Evolutionary conservation across 1,284 basidiomycete genomes (phyloP).

Genomic region (Boletellus deceptivus): DNA sequence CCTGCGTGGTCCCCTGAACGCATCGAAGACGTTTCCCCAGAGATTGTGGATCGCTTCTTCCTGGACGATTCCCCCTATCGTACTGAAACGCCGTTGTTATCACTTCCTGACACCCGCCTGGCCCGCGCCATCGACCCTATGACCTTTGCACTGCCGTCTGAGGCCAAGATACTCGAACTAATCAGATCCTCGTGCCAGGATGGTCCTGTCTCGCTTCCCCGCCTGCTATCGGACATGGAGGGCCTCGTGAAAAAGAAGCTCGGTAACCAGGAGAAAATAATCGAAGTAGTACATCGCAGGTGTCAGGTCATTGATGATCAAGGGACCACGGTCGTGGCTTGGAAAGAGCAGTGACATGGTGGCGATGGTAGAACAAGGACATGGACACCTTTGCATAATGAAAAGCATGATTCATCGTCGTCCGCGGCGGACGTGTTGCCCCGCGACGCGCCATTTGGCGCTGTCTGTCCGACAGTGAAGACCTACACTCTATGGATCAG

Average conservation of each 20-base stretch:
- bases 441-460: background rate
- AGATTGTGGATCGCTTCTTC: conserved; percentile 63
- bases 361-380: background rate
- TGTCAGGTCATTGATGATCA: conserved; percentile 57
- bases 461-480: background rate
- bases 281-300: conserved; percentile 66
- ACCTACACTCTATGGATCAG: background rate
- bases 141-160: conserved; percentile 65
- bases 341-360: conserved; percentile 48
- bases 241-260: conserved; percentile 52
- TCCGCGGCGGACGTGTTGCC: background rate
- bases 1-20: conserved; percentile 68
- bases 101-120: conserved; percentile 40
- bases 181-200: conserved; percentile 59
- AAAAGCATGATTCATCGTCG: background rate
- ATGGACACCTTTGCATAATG: background rate
- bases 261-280: conserved; percentile 72
- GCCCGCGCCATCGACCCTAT: conserved; percentile 39
- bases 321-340: conserved; percentile 57
- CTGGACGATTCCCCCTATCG: conserved; percentile 47
- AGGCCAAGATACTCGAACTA: conserved; percentile 60
- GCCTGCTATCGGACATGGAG: conserved; percentile 59
- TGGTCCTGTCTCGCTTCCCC: conserved; percentile 53
- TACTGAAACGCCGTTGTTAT: conserved; percentile 47
- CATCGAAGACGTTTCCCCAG: conserved; percentile 55